Evolutionary conservation across 257 asterid species (phyloP), one percentile per base, ranked within the genome.

Genomic region (Ocimum tenuiflorum): DNA sequence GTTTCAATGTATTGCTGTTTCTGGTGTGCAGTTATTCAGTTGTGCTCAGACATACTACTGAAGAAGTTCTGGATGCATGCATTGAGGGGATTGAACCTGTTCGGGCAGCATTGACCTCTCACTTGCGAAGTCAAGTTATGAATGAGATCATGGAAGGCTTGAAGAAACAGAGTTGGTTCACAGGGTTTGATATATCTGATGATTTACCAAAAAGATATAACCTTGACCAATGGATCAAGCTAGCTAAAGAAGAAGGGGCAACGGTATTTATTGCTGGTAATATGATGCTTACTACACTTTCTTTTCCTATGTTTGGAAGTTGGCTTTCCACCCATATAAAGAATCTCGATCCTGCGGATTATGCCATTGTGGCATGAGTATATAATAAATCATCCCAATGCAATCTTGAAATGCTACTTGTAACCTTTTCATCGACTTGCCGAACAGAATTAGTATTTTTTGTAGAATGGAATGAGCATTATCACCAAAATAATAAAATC

Each of bases 31-130:
- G 97, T 52, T 89, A 89, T 77, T 89, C 97, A 51, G 67, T 83
- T 77, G 92, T 89, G 73, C 94, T 89, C 63, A 83, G 97, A 78
- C 97, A 89, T 80, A 89, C 97, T 50, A 89, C 94, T 20, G 95
- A 87, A 78, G 97, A 89, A 89, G 95, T 89, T 73, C 86, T 85
- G 63, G 97, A 87, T 75, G 97, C 95, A 53, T 89, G 97, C 80
- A 63, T 80, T 38, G 97, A 89, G 81, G 89, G 95, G 50, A 85
- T 85, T 39, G 89, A 87, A 79, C 95, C 94, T 36, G 75, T 60
- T 23, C 84, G 83, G 33, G 95, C 91, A 52, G 94, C 86, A 57
- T 50, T 89, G 70, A 87, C 97, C 58, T 79, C 94, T 69, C 91
- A 65, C 20, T 72, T 85, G 76, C 80, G 94, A 50, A 81, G 84